Evolutionary conservation across 441 rosid species (phyloP), one percentile per base, ranked within the genome.

Genomic region (Codiaeum variegatum): DNA sequence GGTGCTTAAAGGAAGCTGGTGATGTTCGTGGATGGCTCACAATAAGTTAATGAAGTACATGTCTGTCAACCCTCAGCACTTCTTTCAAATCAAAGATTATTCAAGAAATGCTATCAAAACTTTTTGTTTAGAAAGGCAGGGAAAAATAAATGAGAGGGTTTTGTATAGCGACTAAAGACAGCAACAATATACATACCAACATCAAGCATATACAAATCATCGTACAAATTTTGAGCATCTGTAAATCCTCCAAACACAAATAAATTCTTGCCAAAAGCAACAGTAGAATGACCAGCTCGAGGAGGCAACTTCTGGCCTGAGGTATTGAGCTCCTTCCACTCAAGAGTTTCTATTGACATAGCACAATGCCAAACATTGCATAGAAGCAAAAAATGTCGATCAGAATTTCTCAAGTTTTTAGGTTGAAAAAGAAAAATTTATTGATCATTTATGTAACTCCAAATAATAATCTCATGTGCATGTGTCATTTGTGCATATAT

Each of bases 221-320:
- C 91, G 31, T 89, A 91, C 51, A 92, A 85, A 80, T 88, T 91
- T 83, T 94, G 97, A 62, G 94, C 91, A 81, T 91, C 93, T 0
- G 96, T 86, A 82, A 90, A 92, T 79, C 98, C 98, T 73, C 99
- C 99, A 82, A 88, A 92, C 59, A 94, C 96, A 81, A 88, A 91
- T 60, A 94, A 78, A 73, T 86, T 84, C 83, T 87, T 94, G 81
- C 99, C 94, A 78, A 92, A 83, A 70, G 96, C 85, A 80, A 90
- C 86, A 23, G 99, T 83, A 18, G 94, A 85, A 78, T 92, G 97
- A 42, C 99, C 99, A 77, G 98, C 99, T 79, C 97, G 91, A 70
- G 99, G 97, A 68, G 98, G 76, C 83, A 94, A 72, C 76, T 81
- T 81, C 78, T 83, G 86, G 75, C 99, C 97, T 16, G 89, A 73